A percentile compares a stretch with the other conserved stretches of the same genome.
Evolutionary conservation across 2,329 filamentous ascomycete species (phyloP).

Genomic region (Fusarium drepaniforme): DNA sequence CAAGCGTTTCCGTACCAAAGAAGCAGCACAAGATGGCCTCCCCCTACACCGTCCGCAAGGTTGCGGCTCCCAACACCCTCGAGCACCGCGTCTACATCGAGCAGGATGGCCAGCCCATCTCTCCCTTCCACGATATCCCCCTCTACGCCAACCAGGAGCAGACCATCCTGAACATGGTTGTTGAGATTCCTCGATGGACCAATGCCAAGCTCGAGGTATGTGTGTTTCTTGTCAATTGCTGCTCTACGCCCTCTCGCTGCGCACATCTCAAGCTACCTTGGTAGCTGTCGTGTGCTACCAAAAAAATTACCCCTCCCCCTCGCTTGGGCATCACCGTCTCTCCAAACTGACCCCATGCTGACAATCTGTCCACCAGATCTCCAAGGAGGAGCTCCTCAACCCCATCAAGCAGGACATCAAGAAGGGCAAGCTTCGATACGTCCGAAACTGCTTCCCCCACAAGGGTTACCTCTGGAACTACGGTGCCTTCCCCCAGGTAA

Average conservation of each 20-base stretch:
- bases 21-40: slow-evolving; percentile 64
- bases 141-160: slow-evolving; percentile 97
- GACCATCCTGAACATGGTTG: slow-evolving; percentile 98
- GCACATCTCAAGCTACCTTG: slow-evolving; percentile 1
- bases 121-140: slow-evolving; percentile 98
- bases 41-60: slow-evolving; percentile 84
- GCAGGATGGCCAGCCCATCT: slow-evolving; percentile 94
- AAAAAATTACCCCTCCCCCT: slow-evolving; percentile 25
- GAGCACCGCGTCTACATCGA: slow-evolving; percentile 98
- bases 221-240: slow-evolving; percentile 48
- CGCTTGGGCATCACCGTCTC: slow-evolving; percentile 20
- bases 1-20: slow-evolving; percentile 29
- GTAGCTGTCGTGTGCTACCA: slow-evolving; percentile 30
- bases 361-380: slow-evolving; percentile 76
- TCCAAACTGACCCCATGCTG: slow-evolving; percentile 31
- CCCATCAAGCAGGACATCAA: slow-evolving; percentile 99
- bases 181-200: slow-evolving; percentile 99
- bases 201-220: slow-evolving; percentile 99
- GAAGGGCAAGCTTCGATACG: slow-evolving; percentile 99
- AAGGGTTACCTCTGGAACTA: slow-evolving; percentile 99
- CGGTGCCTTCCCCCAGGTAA: slow-evolving; percentile 97
- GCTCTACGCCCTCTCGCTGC: background rate
- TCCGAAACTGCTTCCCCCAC: slow-evolving; percentile 99
- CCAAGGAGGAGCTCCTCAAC: slow-evolving; percentile 98
- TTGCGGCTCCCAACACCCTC: slow-evolving; percentile 90